Percentiles rank a stretch among this genome's conserved stretches.
These are phyloP conservation scores for Lachancea mirantina DNA, from an alignment of 805 yeast species.

Conservation along the genomic window DNA sequence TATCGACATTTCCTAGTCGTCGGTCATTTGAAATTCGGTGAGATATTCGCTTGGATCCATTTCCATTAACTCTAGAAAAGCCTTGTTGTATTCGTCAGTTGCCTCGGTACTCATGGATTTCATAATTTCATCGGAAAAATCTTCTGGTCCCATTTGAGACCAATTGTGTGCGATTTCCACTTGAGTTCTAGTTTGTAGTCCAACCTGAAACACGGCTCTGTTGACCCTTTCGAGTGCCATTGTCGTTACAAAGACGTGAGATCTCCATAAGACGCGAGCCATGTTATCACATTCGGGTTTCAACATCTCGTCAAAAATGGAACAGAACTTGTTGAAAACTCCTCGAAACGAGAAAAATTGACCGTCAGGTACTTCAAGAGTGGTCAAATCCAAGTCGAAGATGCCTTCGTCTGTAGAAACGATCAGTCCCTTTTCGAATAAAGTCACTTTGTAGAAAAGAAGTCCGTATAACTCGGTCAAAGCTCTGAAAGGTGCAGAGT, in stretches of 20 bases:
- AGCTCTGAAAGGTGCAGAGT: constrained; percentile 18
- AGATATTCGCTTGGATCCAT: constrained; percentile 17
- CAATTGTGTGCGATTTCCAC: constrained; percentile 14
- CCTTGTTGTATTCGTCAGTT: constrained; percentile 19
- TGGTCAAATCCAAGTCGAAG: constrained; percentile 7
- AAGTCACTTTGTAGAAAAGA: constrained; percentile 17
- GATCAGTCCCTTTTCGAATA: constrained; percentile 16
- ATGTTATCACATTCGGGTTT: constrained; percentile 4
- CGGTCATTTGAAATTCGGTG: constrained; percentile 8
- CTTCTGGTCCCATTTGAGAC: constrained; percentile 9
- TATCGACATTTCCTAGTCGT: too few species aligned
- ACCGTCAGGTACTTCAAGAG: constrained; percentile 10
- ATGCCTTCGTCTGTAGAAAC: constrained; percentile 8
- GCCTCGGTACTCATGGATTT: constrained; percentile 19
- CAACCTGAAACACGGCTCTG: constrained; percentile 16
- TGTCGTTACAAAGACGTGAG: constrained; percentile 7
- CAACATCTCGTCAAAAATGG: constrained; percentile 16
- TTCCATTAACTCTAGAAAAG: constrained; percentile 15
- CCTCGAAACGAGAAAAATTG: constrained; percentile 8
- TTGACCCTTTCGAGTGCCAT: constrained; percentile 21
- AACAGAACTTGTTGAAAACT: constrained; percentile 11
- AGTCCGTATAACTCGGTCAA: constrained; percentile 20
- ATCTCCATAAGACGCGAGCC: constrained; percentile 5
- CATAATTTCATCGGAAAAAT: constrained; percentile 11
- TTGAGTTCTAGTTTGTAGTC: constrained; percentile 15